Evolutionary conservation across 352 stramenopile species (phyloP).

Genomic region (Blastocystis sp.): DNA sequence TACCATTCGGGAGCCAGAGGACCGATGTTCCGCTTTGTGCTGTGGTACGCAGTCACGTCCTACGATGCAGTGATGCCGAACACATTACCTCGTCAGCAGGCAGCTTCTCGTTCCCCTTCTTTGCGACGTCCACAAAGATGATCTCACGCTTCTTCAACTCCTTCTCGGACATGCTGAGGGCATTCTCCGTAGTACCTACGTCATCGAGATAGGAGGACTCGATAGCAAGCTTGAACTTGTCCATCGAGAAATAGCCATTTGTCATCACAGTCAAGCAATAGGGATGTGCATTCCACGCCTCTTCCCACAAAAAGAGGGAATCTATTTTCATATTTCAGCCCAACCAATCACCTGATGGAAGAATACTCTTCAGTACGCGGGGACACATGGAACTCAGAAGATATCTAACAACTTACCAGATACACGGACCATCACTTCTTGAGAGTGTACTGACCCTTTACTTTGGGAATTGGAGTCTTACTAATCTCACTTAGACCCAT

Average conservation of each 20-base stretch:
- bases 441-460: slow-evolving; percentile 62
- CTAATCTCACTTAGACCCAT: slow-evolving; percentile 60
- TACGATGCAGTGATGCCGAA: neutral
- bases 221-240: slow-evolving; percentile 57
- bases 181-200: slow-evolving; percentile 43
- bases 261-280: slow-evolving; percentile 61
- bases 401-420: neutral
- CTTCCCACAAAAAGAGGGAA: slow-evolving; percentile 55
- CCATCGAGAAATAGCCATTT: slow-evolving; percentile 40
- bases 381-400: slow-evolving; percentile 55
- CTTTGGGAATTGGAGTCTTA: slow-evolving; percentile 44
- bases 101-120: slow-evolving; percentile 53
- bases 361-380: slow-evolving; percentile 51
- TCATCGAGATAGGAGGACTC: slow-evolving; percentile 56
- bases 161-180: neutral
- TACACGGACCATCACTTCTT: slow-evolving; percentile 4
- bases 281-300: slow-evolving; percentile 60
- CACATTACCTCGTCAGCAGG: slow-evolving; percentile 21
- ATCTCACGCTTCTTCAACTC: slow-evolving; percentile 61
- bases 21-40: slow-evolving; percentile 45
- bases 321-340: neutral
- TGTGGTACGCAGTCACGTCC: slow-evolving; percentile 59
- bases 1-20: slow-evolving; percentile 59
- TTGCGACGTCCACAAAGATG: slow-evolving; percentile 44
- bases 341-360: neutral